Percentiles rank a stretch among this genome's conserved stretches.
phyloP scores from a whole-genome alignment of 2,329 filamentous ascomycete genomes.

The Penicillium palitans region DNA sequence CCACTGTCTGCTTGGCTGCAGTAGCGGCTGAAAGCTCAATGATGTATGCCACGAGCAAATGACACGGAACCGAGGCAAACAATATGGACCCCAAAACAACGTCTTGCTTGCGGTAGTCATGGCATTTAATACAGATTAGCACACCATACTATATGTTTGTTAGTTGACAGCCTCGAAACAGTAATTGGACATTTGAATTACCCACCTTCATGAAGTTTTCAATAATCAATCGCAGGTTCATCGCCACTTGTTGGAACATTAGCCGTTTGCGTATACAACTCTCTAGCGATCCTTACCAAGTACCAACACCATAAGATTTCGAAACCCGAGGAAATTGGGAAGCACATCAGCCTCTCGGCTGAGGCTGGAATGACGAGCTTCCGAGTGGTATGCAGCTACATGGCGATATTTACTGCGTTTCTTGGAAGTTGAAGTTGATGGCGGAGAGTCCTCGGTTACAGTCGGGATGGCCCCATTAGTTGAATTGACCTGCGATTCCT shows the following conservation, averaged over 20 bases:
- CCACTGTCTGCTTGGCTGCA: slow-evolving; percentile 70
- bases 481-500: slow-evolving; percentile 7
- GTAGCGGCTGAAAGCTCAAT: slow-evolving; percentile 82
- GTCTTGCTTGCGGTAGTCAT: slow-evolving; percentile 81
- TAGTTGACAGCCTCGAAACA: background rate
- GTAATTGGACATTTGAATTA: background rate
- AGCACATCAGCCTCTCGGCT: slow-evolving; percentile 75
- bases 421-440: slow-evolving; percentile 1
- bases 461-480: slow-evolving; percentile 13
- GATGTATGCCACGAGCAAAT: slow-evolving; percentile 84
- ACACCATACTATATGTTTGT: slow-evolving; percentile 74
- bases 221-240: slow-evolving; percentile 90
- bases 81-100: slow-evolving; percentile 72
- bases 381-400: slow-evolving; percentile 80
- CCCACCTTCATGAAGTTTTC: slow-evolving; percentile 91
- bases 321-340: slow-evolving; percentile 88
- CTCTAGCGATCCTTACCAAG: slow-evolving; percentile 58
- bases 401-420: slow-evolving; percentile 77
- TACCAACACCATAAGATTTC: slow-evolving; percentile 94
- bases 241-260: slow-evolving; percentile 67
- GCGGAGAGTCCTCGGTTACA: background rate
- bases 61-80: slow-evolving; percentile 84
- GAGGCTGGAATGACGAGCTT: slow-evolving; percentile 72
- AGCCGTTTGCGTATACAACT: background rate
- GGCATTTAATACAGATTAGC: slow-evolving; percentile 85